Base-by-base conservation (phyloP, 768 basidiomycete genomes). In the Psilocybe sp. region DNA sequence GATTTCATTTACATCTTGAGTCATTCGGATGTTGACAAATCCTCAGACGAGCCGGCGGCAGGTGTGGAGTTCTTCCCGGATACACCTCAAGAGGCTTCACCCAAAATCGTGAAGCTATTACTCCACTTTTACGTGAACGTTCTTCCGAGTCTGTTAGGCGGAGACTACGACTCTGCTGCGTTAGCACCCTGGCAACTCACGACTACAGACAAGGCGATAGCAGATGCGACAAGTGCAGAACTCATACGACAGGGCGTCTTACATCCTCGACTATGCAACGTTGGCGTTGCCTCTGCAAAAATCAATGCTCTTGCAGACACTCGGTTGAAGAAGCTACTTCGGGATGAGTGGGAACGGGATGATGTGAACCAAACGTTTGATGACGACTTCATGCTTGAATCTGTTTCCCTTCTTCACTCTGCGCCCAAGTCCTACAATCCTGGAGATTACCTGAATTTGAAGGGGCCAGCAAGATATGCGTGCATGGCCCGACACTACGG, bases 31-130 rank as follows among this genome's bases (percentile, higher is more conserved):
- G 34, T 63, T 14, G 58, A 54, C 15, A 35, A 54, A 2, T 41
- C 55, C 11, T 16, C 34, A 1, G 19, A 41, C 20, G 13, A 51
- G 12, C 23, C 23, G 39, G 53, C 19, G 63, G 64, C 6, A 45
- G 23, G 7, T 28, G 4, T 64, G 7, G 36, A 41, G 0, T 71
- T 61, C 41, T 71, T 69, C 45, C 68, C 68, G 0, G 68, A 69
- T 39, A 60, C 60, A 2, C 57, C 50, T 2, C 37, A 53, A 14
- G 60, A 63, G 23, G 68, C 69, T 31, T 64, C 69, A 1, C 57
- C 60, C 5, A 63, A 64, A 42, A 45, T 69, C 11, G 59, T 60
- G 23, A 62, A 58, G 33, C 64, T 58, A 5, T 48, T 69, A 19
- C 55, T 69, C 28, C 60, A 63, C 45, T 50, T 59, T 1, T 69